Evolutionary conservation across 495 filamentous ascomycete genomes (phyloP), one percentile per base, ranked within the genome.

Genomic region (Tuber brumale): DNA sequence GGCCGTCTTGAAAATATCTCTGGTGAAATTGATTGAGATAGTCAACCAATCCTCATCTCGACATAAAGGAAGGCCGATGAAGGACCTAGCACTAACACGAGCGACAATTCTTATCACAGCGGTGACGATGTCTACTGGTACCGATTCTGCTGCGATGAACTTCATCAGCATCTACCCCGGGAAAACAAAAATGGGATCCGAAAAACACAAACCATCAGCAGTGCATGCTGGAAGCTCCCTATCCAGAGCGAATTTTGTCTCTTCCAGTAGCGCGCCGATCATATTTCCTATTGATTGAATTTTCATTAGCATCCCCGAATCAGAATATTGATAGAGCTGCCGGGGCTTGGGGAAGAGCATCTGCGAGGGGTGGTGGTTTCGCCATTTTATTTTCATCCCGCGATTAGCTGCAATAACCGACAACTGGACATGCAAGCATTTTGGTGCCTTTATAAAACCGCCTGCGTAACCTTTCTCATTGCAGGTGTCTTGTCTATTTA

Each of bases 21-120:
- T 76, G 8, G 90, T 89, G 81, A 88, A 91, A 46, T 86, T 87
- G 77, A 90, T 87, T 2, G 89, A 87, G 7, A 87, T 84, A 37
- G 87, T 80, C 31, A 90, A 81, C 85, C 91, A 92, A 21, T 89
- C 86, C 71, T 87, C 83, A 41, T 88, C 83, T 2, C 87, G 86
- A 77, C 87, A 88, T 66, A 89, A 77, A 18, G 86, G 84, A 8
- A 85, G 78, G 35, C 89, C 90, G 71, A 91, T 83, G 72, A 91
- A 91, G 10, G 88, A 83, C 21, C 89, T 83, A n/a, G 88, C 87
- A 0, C 89, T 89, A 35, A 90, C 74, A 9, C 86, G 86, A 51
- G 88, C 88, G 1, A 92, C 86, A 19, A 90, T 86, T 19, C 85
- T 84, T 1, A 86, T 80, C 1, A 88, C 57, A 10, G 79, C 83